Evolutionary conservation across 75 land plant genomes (phyloP), one percentile per base, ranked within the genome.

Genomic region (Cupressus sempervirens): DNA sequence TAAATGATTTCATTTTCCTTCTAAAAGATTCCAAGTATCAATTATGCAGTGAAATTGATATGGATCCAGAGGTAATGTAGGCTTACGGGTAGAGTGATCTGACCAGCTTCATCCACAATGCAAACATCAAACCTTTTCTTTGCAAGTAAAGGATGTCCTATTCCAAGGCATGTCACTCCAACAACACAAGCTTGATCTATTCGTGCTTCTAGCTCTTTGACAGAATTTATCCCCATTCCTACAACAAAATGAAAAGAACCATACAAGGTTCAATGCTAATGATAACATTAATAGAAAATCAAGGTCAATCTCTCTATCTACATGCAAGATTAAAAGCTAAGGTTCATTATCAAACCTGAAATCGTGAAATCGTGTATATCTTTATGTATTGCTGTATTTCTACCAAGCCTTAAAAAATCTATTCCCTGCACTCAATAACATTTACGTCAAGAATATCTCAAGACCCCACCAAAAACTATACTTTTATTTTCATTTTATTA

Each of bases 31-130:
- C 4, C 20, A 34, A 41, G 23, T 7, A 45, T 34, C 48, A 82
- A 23, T 82, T 26, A 16, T 62, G 52, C 53, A 52, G 14, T 23
- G 67, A 20, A 62, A 29, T 26, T 80, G 40, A 80, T 40, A 40
- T 80, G 23, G 43, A 32, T n/a, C 45, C 26, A 84, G 20, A 80
- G 50, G 85, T 20, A 13, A 48, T 23, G 36, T 29, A 38, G 26
- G 86, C 90, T 40, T 92, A 96, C 97, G 43, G 98, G 98, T 26
- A 96, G 83, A 1, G 97, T 96, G 29, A 88, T 96, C 88, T 96
- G 98, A 48, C 98, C 97, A 81, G 98, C 98, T 88, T 96, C 98
- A 86, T 96, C 98, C 92, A 94, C 91, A 56, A 96, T 95, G 86
- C 98, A 96, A 72, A 96, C 84, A 84, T 96, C 98, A 92, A 96